A percentile compares a stretch with the other conserved stretches of the same genome.
Conservation (phyloP, 2,329 filamentous ascomycete genomes). For the Graphilbum fragrans region DNA sequence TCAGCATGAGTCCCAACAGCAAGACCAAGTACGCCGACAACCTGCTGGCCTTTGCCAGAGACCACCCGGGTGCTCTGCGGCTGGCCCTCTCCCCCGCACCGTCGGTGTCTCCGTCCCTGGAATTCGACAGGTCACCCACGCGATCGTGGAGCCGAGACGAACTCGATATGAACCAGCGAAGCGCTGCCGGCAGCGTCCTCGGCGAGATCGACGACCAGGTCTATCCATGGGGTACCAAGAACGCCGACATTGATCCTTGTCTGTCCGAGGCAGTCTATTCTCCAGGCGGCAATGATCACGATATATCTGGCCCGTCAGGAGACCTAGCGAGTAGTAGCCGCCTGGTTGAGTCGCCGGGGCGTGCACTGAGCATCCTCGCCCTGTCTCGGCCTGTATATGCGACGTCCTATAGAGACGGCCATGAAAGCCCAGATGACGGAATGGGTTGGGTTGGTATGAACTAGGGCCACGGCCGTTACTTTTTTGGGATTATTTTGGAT, state of each 20-base stretch:
- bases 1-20: constrained; percentile 31
- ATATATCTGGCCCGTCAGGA: too few species aligned
- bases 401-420: background rate
- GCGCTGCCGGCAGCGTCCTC: constrained; percentile 3
- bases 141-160: background rate
- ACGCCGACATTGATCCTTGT: background rate
- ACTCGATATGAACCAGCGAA: background rate
- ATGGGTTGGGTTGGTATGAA: too few species aligned
- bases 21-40: constrained; percentile 29
- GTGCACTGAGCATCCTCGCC: too few species aligned
- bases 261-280: background rate
- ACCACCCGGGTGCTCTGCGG: constrained; percentile 24
- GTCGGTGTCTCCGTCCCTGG: constrained; percentile 9
- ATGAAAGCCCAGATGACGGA: background rate
- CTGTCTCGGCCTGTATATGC: background rate
- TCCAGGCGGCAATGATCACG: background rate
- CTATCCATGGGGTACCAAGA: background rate
- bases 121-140: background rate
- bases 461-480: too few species aligned
- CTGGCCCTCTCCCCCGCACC: constrained; percentile 20
- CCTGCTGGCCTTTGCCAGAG: constrained; percentile 26
- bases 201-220: constrained; percentile 4
- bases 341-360: too few species aligned
- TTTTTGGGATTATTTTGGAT: too few species aligned
- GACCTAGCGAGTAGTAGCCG: too few species aligned